phyloP scores from a whole-genome alignment of 2,329 filamentous ascomycete species.

The Rhynchosporium graminicola region DNA sequence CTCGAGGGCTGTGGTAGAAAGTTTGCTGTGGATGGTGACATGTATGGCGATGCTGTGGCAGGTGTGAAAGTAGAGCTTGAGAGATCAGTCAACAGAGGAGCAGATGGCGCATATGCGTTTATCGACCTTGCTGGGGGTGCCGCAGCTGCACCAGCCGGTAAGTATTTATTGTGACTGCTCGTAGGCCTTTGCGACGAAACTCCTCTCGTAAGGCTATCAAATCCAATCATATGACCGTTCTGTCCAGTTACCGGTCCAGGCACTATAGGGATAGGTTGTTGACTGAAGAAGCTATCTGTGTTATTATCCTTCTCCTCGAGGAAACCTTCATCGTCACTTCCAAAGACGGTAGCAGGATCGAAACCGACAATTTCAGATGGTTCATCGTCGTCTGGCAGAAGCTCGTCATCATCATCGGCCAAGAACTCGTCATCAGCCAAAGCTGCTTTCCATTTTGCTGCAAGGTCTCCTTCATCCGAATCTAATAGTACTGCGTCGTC shows the following conservation, averaged over 20 bases:
- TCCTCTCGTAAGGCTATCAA: constrained; percentile 25
- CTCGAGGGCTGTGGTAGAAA: constrained; percentile 34
- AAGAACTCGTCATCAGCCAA: constrained; percentile 71
- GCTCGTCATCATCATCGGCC: constrained; percentile 58
- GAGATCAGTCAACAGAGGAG: constrained; percentile 39
- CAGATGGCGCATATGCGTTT: constrained; percentile 36
- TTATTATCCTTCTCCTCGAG: constrained; percentile 57
- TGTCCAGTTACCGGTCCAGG: constrained; percentile 33
- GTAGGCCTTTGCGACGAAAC: constrained; percentile 25
- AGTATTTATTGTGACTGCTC: constrained; percentile 35
- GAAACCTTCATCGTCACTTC: constrained; percentile 84
- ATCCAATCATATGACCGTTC: constrained; percentile 40
- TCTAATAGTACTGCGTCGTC: constrained; percentile 38
- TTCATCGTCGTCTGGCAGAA: constrained; percentile 59
- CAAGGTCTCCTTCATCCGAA: constrained; percentile 59
- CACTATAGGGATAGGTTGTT: constrained; percentile 33
- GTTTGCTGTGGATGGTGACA: constrained; percentile 27
- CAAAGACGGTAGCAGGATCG: constrained; percentile 67
- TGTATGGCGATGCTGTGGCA: constrained; percentile 28
- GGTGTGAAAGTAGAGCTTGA: constrained; percentile 27
- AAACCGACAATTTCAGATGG: constrained; percentile 46
- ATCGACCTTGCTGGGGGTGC: constrained; percentile 17
- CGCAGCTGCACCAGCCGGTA: constrained; percentile 31
- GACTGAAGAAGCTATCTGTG: constrained; percentile 32
- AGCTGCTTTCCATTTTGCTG: constrained; percentile 81